phyloP scores from a whole-genome alignment of 2,329 filamentous ascomycete species.

The Exophiala calicioides region DNA sequence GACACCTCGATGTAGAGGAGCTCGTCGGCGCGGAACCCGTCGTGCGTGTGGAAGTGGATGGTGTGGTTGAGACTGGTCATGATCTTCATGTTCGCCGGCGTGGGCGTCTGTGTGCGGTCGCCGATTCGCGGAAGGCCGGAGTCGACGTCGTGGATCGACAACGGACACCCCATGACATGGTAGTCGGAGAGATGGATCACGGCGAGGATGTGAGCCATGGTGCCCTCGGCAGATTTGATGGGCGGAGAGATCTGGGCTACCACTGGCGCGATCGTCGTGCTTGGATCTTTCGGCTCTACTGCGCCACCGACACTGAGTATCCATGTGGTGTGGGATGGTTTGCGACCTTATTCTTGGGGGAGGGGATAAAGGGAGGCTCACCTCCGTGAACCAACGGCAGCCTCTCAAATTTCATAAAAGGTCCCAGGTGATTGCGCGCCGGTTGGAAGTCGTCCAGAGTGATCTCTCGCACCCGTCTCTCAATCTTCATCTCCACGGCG shows the following conservation, averaged over 20 bases:
- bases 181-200: slow-evolving; percentile 29
- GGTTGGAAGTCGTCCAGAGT: slow-evolving; percentile 29
- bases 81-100: slow-evolving; percentile 21
- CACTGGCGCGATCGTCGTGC: slow-evolving; percentile 21
- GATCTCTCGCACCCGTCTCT: slow-evolving; percentile 17
- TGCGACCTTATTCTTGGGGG: no score
- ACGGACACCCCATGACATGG: slow-evolving; percentile 29
- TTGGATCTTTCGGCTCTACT: slow-evolving; percentile 11
- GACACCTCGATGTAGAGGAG: slow-evolving; percentile 28
- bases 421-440: slow-evolving; percentile 13
- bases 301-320: not conserved
- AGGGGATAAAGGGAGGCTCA: not conserved
- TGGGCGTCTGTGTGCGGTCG: slow-evolving; percentile 18
- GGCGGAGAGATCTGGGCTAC: slow-evolving; percentile 27
- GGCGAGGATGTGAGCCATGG: slow-evolving; percentile 24
- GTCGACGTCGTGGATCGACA: slow-evolving; percentile 19
- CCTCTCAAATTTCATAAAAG: slow-evolving; percentile 31
- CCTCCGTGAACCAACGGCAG: slow-evolving; percentile 26
- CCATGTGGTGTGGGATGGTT: not conserved
- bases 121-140: slow-evolving; percentile 21
- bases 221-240: slow-evolving; percentile 19
- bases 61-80: slow-evolving; percentile 31
- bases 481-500: slow-evolving; percentile 14
- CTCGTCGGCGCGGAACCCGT: slow-evolving; percentile 30
- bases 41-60: slow-evolving; percentile 29